phyloP scores from a whole-genome alignment of 441 rosid species.

The Erysimum cheiri region DNA sequence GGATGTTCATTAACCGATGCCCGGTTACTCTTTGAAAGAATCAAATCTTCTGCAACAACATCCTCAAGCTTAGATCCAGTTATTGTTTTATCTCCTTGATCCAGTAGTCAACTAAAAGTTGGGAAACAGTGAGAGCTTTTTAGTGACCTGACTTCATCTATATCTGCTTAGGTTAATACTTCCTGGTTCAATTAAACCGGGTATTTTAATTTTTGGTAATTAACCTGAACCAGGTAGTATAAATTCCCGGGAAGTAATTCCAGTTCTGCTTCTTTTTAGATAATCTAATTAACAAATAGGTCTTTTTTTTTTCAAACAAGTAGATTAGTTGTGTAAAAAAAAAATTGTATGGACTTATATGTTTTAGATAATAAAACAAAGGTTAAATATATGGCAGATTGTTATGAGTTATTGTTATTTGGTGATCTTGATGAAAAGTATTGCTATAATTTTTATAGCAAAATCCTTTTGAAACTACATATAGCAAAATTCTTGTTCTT shows the following conservation, averaged over 20 bases:
- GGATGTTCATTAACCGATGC: slow-evolving; percentile 80
- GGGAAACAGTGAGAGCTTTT: slow-evolving; percentile 21
- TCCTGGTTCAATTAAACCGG: slow-evolving; percentile 29
- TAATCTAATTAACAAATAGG: neutral
- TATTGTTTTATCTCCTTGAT: slow-evolving; percentile 45
- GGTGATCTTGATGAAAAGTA: neutral
- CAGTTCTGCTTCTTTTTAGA: neutral
- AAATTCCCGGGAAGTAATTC: neutral
- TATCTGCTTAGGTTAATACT: slow-evolving; percentile 5
- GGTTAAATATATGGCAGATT: neutral
- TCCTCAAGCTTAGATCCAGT: slow-evolving; percentile 32
- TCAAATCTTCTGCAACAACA: slow-evolving; percentile 46
- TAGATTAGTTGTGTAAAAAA: slow-evolving; percentile 7
- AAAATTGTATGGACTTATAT: neutral
- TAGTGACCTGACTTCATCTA: slow-evolving; percentile 7
- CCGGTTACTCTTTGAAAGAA: slow-evolving; percentile 74
- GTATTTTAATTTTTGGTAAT: neutral
- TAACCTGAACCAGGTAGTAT: neutral
- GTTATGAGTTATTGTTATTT: neutral
- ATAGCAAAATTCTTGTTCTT: neutral
- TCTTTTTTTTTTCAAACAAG: neutral
- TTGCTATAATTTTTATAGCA: neutral
- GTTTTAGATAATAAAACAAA: neutral
- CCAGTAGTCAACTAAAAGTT: slow-evolving; percentile 12
- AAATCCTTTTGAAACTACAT: neutral